Evolutionary conservation across 2,329 filamentous ascomycete genomes (phyloP).

Genomic region (Xylaria multiplex): DNA sequence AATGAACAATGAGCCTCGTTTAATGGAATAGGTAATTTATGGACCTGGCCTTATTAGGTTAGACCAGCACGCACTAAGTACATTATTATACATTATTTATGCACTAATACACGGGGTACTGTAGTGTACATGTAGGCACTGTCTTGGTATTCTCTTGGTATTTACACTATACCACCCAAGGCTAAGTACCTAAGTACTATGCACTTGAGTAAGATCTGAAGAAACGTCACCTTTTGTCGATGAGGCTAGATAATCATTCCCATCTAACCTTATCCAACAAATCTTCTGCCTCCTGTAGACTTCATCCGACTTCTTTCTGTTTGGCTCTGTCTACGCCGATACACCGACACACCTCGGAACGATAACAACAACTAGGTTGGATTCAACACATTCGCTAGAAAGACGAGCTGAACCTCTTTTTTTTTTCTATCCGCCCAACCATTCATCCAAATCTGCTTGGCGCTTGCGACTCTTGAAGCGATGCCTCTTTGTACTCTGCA

Average conservation of each 20-base stretch:
- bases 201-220: too few species aligned
- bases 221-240: constrained; percentile 1
- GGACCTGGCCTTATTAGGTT: constrained; percentile 4
- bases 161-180: too few species aligned
- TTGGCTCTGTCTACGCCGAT: not conserved
- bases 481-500: constrained; percentile 36
- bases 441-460: not conserved
- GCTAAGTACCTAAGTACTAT: too few species aligned
- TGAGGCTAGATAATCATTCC: not conserved
- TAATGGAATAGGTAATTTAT: not conserved
- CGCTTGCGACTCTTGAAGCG: constrained; percentile 27
- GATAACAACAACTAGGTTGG: too few species aligned
- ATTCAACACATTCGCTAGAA: not conserved
- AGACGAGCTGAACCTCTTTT: not conserved
- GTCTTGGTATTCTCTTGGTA: too few species aligned
- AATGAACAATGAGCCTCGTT: too few species aligned
- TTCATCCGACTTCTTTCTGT: not conserved
- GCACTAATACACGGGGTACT: too few species aligned
- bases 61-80: not conserved
- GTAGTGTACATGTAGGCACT: too few species aligned
- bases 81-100: too few species aligned
- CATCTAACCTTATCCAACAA: not conserved
- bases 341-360: not conserved
- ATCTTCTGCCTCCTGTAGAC: not conserved
- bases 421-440: not conserved